Percentiles rank a stretch among this genome's conserved stretches.
Evolutionary conservation across 139 green algal species (phyloP).

Genomic region (Coelastrella sp.): DNA sequence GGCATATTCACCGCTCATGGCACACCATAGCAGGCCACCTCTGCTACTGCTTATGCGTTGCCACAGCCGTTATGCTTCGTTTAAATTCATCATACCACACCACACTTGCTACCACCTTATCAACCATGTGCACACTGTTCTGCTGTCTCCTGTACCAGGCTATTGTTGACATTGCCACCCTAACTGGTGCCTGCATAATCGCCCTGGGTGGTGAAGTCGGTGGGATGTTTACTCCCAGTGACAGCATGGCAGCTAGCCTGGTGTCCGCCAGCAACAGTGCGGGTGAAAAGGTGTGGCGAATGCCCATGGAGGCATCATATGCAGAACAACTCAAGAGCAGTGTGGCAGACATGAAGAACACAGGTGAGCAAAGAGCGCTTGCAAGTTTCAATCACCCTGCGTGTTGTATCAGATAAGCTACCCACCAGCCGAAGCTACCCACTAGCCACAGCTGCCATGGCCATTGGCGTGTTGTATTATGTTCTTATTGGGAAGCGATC

Average conservation of each 20-base stretch:
- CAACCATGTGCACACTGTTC: neutral
- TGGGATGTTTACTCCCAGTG: conserved; percentile 83
- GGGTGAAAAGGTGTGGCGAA: conserved; percentile 86
- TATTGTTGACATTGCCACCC: conserved; percentile 95
- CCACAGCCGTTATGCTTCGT: too few species aligned
- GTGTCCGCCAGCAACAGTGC: conserved; percentile 56
- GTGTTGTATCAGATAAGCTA: too few species aligned
- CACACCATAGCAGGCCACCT: too few species aligned
- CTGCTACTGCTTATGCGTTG: too few species aligned
- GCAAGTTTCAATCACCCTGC: too few species aligned
- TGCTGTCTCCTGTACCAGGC: conserved; percentile 38
- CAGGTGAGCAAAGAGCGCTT: conserved; percentile 40
- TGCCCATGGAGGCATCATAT: conserved; percentile 95
- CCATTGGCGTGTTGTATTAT: too few species aligned
- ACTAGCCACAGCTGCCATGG: too few species aligned
- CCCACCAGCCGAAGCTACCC: too few species aligned
- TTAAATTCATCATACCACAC: too few species aligned
- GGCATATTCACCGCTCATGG: too few species aligned
- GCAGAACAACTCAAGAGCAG: conserved; percentile 78
- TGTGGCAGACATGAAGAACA: conserved; percentile 94
- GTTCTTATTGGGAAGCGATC: too few species aligned
- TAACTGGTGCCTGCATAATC: conserved; percentile 97
- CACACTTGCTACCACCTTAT: too few species aligned
- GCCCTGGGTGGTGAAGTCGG: conserved; percentile 89
- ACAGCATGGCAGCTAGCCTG: conserved; percentile 73